Evolutionary conservation across 176 grass and related monocot genomes (phyloP).

Genomic region (Cenchrus purpureus): DNA sequence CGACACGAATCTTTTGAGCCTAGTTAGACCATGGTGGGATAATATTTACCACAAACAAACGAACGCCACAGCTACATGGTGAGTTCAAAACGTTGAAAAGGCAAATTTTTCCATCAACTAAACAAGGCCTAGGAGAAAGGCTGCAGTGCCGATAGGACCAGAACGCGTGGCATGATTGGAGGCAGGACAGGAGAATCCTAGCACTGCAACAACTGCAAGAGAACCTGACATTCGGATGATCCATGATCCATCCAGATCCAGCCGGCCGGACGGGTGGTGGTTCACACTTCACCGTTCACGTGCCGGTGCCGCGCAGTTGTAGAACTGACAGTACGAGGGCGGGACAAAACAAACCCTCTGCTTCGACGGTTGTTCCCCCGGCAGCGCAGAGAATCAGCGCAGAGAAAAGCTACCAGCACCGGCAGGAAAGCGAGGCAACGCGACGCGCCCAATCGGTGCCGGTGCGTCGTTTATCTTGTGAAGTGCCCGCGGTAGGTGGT

Average conservation of each 20-base stretch:
- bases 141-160: background rate
- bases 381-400: no score
- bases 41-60: no score
- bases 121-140: background rate
- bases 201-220: background rate
- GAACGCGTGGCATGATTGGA: constrained; percentile 11
- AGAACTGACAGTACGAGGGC: background rate
- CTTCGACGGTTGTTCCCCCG: background rate
- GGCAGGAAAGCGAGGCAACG: background rate
- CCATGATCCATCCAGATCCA: background rate
- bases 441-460: background rate
- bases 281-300: background rate
- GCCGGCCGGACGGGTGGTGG: background rate
- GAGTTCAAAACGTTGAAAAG: no score
- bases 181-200: constrained; percentile 18
- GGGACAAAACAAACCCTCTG: background rate
- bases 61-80: no score
- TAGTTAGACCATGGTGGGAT: no score
- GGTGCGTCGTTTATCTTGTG: background rate
- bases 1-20: no score
- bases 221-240: constrained; percentile 20
- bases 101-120: no score
- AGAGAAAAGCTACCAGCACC: background rate
- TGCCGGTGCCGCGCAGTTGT: background rate
- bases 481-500: background rate